phyloP scores from a whole-genome alignment of 2,329 filamentous ascomycete species.

The Phaeosphaeria sp. region DNA sequence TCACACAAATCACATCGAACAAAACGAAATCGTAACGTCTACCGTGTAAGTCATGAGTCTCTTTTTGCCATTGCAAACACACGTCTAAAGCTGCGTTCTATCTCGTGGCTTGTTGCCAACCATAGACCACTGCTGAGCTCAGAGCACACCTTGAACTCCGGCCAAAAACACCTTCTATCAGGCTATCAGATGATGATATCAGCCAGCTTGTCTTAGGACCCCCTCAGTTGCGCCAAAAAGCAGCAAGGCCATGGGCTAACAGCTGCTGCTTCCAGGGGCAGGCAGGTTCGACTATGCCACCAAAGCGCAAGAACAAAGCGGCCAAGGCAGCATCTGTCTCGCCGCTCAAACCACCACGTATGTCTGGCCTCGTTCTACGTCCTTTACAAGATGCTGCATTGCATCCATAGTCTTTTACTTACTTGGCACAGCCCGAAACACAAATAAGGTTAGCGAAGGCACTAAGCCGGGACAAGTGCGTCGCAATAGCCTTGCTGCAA shows the following conservation, averaged over 20 bases:
- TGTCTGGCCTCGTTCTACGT: constrained; percentile 13
- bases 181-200: background rate
- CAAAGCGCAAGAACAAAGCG: constrained; percentile 40
- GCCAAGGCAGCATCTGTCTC: constrained; percentile 21
- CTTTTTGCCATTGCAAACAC: background rate
- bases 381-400: constrained; percentile 22
- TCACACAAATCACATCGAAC: background rate
- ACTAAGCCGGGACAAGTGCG: constrained; percentile 44
- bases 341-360: constrained; percentile 28
- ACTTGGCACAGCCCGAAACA: constrained; percentile 44
- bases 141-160: background rate
- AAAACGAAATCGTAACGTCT: background rate
- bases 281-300: constrained; percentile 36
- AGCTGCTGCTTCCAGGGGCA: constrained; percentile 13
- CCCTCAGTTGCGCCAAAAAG: background rate
- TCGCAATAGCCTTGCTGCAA: constrained; percentile 12
- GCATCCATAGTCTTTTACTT: constrained; percentile 31
- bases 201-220: background rate
- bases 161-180: background rate
- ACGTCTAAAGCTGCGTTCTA: background rate
- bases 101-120: background rate
- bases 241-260: constrained; percentile 25
- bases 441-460: constrained; percentile 35
- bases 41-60: background rate
- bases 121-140: background rate